phyloP scores from a whole-genome alignment of 2,329 filamentous ascomycete species.

The Microascus cirrosus region DNA sequence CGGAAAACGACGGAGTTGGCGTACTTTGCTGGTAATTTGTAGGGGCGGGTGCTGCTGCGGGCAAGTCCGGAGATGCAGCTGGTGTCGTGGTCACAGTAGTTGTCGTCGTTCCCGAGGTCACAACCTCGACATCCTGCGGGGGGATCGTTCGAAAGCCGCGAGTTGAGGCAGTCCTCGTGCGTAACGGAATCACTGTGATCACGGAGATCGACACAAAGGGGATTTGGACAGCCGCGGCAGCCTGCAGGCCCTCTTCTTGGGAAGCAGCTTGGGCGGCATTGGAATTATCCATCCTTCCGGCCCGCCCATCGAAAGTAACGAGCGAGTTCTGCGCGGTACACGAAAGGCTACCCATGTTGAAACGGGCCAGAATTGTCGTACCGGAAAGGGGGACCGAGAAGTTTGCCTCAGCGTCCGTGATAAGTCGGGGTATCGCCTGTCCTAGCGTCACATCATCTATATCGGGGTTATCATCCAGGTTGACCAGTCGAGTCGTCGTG shows the following conservation, averaged over 20 bases:
- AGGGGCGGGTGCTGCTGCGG: conserved; percentile 4
- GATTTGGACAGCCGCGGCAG: background rate
- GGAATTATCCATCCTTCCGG: conserved; percentile 20
- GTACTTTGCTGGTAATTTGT: background rate
- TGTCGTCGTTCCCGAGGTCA: conserved; percentile 2
- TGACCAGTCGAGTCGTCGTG: conserved; percentile 35
- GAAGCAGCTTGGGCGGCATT: background rate
- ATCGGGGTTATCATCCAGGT: conserved; percentile 21
- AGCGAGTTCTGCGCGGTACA: conserved; percentile 81
- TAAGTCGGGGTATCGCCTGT: conserved; percentile 62
- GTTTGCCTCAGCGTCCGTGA: conserved; percentile 51
- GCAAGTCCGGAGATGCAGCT: conserved; percentile 3
- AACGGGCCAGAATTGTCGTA: conserved; percentile 59
- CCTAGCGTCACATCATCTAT: conserved; percentile 68
- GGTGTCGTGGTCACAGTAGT: background rate
- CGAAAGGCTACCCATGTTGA: conserved; percentile 64
- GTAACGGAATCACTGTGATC: conserved; percentile 3
- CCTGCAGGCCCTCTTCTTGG: background rate
- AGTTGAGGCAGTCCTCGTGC: background rate
- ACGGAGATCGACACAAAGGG: conserved; percentile 6
- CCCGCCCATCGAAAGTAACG: conserved; percentile 64
- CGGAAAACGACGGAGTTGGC: conserved; percentile 23
- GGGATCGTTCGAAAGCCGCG: conserved; percentile 2
- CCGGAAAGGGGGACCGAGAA: conserved; percentile 69
- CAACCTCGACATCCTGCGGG: background rate